Evolutionary conservation across 2,329 filamentous ascomycete species (phyloP), one percentile per base, ranked within the genome.

Genomic region (Ascomycota sp.): DNA sequence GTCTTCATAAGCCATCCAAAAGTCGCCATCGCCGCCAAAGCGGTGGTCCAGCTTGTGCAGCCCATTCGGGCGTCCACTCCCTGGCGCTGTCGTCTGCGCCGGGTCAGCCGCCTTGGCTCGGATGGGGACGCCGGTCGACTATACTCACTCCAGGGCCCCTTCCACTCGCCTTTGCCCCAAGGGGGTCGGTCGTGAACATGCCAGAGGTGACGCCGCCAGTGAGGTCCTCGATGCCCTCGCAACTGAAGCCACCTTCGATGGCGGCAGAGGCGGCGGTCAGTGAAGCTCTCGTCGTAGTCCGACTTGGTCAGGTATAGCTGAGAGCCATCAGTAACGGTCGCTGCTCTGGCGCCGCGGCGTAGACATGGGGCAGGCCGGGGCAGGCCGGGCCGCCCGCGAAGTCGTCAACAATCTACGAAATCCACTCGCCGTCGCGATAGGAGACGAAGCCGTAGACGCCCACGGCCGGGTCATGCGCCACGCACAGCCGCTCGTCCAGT

Each of bases 361-460:
- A n/a, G n/a, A n/a, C n/a, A n/a, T n/a, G n/a, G n/a, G n/a, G n/a
- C n/a, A n/a, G n/a, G n/a, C n/a, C n/a, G n/a, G n/a, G 10, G 11
- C 12, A 17, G 29, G 11, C 6, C 7, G 6, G n/a, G 27, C 29
- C 1, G 32, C 41, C 32, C 38, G 57, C 53, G 38, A 65, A 65
- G 41, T 69, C 64, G 32, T 68, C 64, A 25, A 68, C 63, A 38
- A 68, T 63, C 44, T 65, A 63, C 1, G 59, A 65, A 37, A 63
- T 55, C 63, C 78, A 86, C 47, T 79, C 76, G 13, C 77, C 77
- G 40, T 86, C 80, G 39, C 79, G 66, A 49, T 78, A 69, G 44
- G 89, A 86, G 8, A 89, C 78, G 39, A 89, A 89, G 1, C 81
- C 81, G 40, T 89, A 89, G 1, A 86, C 78, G 9, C 80, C 80